phyloP scores from a whole-genome alignment of 805 yeast species.

The Metschnikowia similis region DNA sequence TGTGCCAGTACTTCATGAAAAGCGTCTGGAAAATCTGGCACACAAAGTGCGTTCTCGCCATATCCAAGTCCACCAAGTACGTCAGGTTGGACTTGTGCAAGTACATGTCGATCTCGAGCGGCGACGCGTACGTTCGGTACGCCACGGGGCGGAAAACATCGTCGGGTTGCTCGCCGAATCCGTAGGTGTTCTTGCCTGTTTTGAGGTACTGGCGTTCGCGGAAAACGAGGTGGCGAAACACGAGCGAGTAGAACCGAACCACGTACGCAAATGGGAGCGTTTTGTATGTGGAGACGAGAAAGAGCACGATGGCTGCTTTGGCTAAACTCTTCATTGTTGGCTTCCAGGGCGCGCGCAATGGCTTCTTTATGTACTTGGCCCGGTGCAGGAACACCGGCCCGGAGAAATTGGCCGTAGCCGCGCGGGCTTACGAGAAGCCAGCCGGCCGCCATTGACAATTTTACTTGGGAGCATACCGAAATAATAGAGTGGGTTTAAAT shows the following conservation, averaged over 20 bases:
- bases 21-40: constrained; percentile 53
- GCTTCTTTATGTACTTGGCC: no score
- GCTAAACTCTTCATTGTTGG: background rate
- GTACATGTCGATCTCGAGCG: constrained; percentile 80
- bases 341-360: background rate
- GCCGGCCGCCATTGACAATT: no score
- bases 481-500: background rate
- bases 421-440: no score
- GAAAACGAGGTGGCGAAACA: constrained; percentile 38
- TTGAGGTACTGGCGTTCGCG: constrained; percentile 24
- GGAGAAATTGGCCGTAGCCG: no score
- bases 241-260: constrained; percentile 53
- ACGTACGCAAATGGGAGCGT: constrained; percentile 65
- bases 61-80: constrained; percentile 76
- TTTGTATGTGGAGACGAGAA: constrained; percentile 49
- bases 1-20: constrained; percentile 43
- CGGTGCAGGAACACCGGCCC: no score
- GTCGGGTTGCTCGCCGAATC: constrained; percentile 21
- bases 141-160: constrained; percentile 42
- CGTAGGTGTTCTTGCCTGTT: constrained; percentile 31
- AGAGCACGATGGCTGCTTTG: constrained; percentile 12
- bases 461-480: no score
- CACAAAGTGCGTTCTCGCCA: constrained; percentile 66
- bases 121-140: constrained; percentile 57
- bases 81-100: constrained; percentile 86